Base-by-base conservation (phyloP, 805 yeast genomes). In the Starmerella asiatica region DNA sequence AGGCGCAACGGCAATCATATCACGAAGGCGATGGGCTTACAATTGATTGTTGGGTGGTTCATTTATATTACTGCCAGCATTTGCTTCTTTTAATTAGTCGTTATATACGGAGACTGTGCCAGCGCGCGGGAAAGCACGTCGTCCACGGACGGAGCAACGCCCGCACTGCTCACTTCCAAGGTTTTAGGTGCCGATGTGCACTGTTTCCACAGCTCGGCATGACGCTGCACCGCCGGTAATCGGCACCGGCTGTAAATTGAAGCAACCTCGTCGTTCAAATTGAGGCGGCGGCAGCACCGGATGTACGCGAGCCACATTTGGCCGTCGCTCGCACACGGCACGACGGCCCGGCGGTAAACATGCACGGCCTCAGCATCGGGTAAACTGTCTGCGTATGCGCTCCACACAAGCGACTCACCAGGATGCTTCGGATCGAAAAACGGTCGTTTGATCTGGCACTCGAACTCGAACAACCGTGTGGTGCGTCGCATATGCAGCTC, bases 281-380 rank as follows among this genome's bases (percentile, higher is more conserved):
- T 18, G 14, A 30, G 32, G 5, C 44, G 50, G 18, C 69, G 57
- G 20, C 73, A 51, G 69, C 76, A 84, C 3, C 69, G 59, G 6
- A 73, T 43, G 54, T 79, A 86, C 39, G 68, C 68, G 15, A 73
- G 52, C 97, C 97, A 88, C 16, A 83, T 55, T 14, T 62, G 62
- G 24, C 72, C 73, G 34, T 68, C 62, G 17, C 60, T 59, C 30
- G 85, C 79, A 38, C 76, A 69, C 0, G 56, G 50, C 6, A 51
- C 45, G 0, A 88, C 59, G 15, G 83, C 73, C 41, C 95, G 65
- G 55, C 81, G 88, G 57, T 78, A 86, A 1, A 81, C 52, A 6
- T 68, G 59, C 6, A 58, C 56, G 1, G 71, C 62, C 18, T 60
- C 50, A 3, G 45, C 45, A 7, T 43, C 27, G 9, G 26, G 26